phyloP scores from a whole-genome alignment of 345 rosid species.

The Heritiera littoralis region DNA sequence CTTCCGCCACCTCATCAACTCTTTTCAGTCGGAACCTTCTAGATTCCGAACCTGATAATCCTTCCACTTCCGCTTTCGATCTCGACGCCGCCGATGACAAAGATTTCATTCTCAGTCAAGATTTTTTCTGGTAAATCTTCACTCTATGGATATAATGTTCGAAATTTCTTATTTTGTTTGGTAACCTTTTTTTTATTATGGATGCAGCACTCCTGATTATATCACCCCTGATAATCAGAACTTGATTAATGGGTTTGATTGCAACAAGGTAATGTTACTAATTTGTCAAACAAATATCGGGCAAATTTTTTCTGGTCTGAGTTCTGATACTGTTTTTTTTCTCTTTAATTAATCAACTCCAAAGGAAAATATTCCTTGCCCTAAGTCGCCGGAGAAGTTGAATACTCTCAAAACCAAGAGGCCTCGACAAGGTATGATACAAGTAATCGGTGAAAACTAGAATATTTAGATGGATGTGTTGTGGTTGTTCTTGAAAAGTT shows the following conservation, averaged over 20 bases:
- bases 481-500: not conserved
- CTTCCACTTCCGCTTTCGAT: slow-evolving; percentile 33
- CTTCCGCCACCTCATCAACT: slow-evolving; percentile 33
- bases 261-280: slow-evolving; percentile 53
- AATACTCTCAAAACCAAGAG: slow-evolving; percentile 61
- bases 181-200: slow-evolving; percentile 3
- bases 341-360: slow-evolving; percentile 9
- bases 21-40: slow-evolving; percentile 40
- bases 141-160: no score
- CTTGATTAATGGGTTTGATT: slow-evolving; percentile 50
- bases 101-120: slow-evolving; percentile 91
- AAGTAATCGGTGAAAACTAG: not conserved
- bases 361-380: slow-evolving; percentile 81
- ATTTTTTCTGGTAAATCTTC: slow-evolving; percentile 75
- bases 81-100: slow-evolving; percentile 49
- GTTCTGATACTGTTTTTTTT: not conserved
- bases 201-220: slow-evolving; percentile 92
- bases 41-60: slow-evolving; percentile 40
- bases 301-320: not conserved
- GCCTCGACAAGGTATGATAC: slow-evolving; percentile 53
- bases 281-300: not conserved
- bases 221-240: slow-evolving; percentile 89
- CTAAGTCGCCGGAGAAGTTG: slow-evolving; percentile 83
- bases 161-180: not conserved
- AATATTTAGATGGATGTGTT: not conserved